A percentile compares a stretch with the other conserved stretches of the same genome.
Conservation (phyloP, 148 eudicot genomes). For the Vaccinium myrtillus region DNA sequence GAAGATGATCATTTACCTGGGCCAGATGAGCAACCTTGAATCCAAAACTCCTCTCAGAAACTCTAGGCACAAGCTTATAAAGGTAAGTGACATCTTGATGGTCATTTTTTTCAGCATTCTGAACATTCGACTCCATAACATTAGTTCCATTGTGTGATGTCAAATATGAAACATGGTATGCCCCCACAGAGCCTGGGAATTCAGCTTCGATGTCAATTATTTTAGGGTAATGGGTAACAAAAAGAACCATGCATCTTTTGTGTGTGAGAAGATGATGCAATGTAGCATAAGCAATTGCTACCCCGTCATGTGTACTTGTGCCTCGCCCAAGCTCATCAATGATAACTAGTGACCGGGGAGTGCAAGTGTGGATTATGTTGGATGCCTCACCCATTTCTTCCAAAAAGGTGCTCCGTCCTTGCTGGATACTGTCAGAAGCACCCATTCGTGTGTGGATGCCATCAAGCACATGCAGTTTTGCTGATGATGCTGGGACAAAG, state of each 20-base stretch:
- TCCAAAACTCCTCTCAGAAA: slow-evolving; percentile 86
- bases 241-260: slow-evolving; percentile 71
- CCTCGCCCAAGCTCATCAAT: slow-evolving; percentile 98
- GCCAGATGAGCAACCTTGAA: slow-evolving; percentile 97
- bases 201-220: slow-evolving; percentile 62
- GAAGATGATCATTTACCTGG: slow-evolving; percentile 51
- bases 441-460: slow-evolving; percentile 93
- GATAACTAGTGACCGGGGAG: slow-evolving; percentile 73
- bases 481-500: slow-evolving; percentile 83
- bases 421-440: slow-evolving; percentile 91
- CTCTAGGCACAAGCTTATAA: slow-evolving; percentile 86
- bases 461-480: slow-evolving; percentile 80
- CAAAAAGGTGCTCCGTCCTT: slow-evolving; percentile 89
- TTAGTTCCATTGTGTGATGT: slow-evolving; percentile 38
- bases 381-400: slow-evolving; percentile 94
- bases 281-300: slow-evolving; percentile 95
- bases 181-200: slow-evolving; percentile 72
- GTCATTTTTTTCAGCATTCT: slow-evolving; percentile 19
- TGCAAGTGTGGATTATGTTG: slow-evolving; percentile 61
- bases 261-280: slow-evolving; percentile 73
- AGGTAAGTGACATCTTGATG: slow-evolving; percentile 75
- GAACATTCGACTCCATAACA: slow-evolving; percentile 8
- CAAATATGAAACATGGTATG: slow-evolving; percentile 88
- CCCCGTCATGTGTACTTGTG: slow-evolving; percentile 97
- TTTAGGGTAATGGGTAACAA: slow-evolving; percentile 96